A percentile compares a stretch with the other conserved stretches of the same genome.
These are phyloP conservation scores for Apiotrichum siamense DNA, from an alignment of 1,284 basidiomycete genomes.

Conservation along the genomic window DNA sequence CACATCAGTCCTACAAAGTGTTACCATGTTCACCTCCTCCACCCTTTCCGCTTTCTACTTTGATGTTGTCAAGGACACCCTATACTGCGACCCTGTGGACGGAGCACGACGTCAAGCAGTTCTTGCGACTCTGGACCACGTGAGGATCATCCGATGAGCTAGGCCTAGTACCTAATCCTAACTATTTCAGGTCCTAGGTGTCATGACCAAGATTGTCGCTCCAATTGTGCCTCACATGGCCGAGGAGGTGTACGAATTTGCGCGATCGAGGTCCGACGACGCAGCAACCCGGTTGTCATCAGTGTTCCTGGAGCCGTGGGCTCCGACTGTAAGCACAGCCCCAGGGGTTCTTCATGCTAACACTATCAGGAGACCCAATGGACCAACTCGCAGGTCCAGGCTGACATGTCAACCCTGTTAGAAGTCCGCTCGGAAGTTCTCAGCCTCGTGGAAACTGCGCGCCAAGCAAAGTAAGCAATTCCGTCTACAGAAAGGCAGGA, in stretches of 20 bases:
- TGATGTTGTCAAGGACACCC: conserved; percentile 81
- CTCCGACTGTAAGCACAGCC: conserved; percentile 51
- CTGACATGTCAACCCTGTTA: conserved; percentile 26
- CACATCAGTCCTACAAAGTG: conserved; percentile 45
- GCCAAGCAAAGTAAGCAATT: conserved; percentile 29
- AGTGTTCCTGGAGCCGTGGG: conserved; percentile 62
- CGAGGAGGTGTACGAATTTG: conserved; percentile 69
- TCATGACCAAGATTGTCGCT: conserved; percentile 67
- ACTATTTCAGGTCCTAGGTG: conserved; percentile 58
- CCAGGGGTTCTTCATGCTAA: not conserved
- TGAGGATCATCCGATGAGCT: conserved; percentile 48
- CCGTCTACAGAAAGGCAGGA: no score
- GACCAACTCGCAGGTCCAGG: conserved; percentile 1
- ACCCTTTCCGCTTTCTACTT: conserved; percentile 67
- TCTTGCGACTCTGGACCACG: conserved; percentile 67
- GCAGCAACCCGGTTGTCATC: conserved; percentile 9
- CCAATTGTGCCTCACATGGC: conserved; percentile 87
- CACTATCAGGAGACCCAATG: not conserved
- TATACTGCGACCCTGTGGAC: conserved; percentile 66
- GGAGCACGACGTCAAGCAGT: conserved; percentile 59
- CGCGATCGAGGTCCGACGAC: not conserved
- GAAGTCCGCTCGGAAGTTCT: conserved; percentile 24
- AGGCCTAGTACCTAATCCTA: no score
- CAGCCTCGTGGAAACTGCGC: conserved; percentile 28
- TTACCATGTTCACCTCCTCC: conserved; percentile 48